A percentile compares a stretch with the other conserved stretches of the same genome.
Evolutionary conservation across 768 basidiomycete species (phyloP).

Genomic region (Boletus huronensis): DNA sequence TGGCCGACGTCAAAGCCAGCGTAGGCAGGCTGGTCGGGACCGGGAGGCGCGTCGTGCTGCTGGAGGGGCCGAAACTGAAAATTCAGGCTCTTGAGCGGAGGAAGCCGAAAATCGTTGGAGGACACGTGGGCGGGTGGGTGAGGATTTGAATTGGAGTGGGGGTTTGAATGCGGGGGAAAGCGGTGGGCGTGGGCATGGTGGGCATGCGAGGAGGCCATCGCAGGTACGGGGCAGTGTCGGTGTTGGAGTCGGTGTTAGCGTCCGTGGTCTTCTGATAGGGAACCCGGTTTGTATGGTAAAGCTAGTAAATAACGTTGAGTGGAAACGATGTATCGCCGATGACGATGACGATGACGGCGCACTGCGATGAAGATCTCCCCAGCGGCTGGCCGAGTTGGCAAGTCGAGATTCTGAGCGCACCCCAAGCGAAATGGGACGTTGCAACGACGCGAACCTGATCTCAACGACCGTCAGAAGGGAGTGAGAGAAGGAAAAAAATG

Average conservation of each 20-base stretch:
- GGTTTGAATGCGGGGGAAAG: conserved; percentile 8
- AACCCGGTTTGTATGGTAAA: background rate
- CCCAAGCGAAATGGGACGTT: conserved; percentile 3
- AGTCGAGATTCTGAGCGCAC: conserved; percentile 1
- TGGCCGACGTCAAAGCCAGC: conserved; percentile 20
- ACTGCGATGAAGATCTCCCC: conserved; percentile 21
- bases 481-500: conserved; percentile 7
- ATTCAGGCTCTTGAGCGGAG: conserved; percentile 72
- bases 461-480: background rate
- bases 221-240: background rate
- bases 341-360: conserved; percentile 8
- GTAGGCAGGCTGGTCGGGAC: conserved; percentile 12
- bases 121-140: conserved; percentile 36
- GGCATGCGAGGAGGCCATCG: conserved; percentile 47
- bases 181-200: conserved; percentile 35
- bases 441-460: background rate
- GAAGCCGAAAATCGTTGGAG: conserved; percentile 52
- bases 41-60: conserved; percentile 15
- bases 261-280: conserved; percentile 1
- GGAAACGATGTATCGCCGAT: conserved; percentile 16
- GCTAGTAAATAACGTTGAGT: conserved; percentile 9
- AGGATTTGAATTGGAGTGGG: conserved; percentile 29
- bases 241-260: background rate
- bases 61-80: conserved; percentile 44
- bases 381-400: background rate